A percentile compares a stretch with the other conserved stretches of the same genome.
Conservation (phyloP, 2,329 filamentous ascomycete species). For the Fusarium tupiense region DNA sequence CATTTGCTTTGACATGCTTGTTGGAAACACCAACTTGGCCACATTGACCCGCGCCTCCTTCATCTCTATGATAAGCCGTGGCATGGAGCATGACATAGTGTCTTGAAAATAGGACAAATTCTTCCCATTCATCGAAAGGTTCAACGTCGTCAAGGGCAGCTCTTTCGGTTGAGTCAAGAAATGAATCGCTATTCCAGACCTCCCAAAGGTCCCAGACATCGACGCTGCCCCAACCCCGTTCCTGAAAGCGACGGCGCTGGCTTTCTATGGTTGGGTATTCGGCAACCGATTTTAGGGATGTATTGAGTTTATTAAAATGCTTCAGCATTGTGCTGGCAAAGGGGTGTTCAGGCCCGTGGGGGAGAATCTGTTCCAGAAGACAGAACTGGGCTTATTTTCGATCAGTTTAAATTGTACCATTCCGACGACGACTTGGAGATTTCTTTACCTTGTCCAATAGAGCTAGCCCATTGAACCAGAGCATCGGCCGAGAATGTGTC, state of each 20-base stretch:
- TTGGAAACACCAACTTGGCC: not conserved
- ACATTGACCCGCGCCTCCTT: not conserved
- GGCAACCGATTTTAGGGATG: slow-evolving; percentile 78
- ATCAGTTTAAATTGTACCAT: slow-evolving; percentile 15
- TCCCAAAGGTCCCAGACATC: slow-evolving; percentile 80
- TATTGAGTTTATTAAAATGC: slow-evolving; percentile 84
- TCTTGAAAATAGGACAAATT: slow-evolving; percentile 83
- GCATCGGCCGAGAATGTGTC: slow-evolving; percentile 75
- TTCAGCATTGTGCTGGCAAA: slow-evolving; percentile 88
- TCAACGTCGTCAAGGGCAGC: slow-evolving; percentile 74
- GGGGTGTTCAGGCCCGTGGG: slow-evolving; percentile 79
- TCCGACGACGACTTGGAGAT: slow-evolving; percentile 30
- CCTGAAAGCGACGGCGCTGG: slow-evolving; percentile 74
- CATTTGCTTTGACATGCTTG: slow-evolving; percentile 6
- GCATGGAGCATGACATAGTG: slow-evolving; percentile 87
- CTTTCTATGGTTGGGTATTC: slow-evolving; percentile 73
- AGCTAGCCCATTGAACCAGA: slow-evolving; percentile 81
- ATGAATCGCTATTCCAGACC: slow-evolving; percentile 77
- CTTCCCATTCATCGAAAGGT: slow-evolving; percentile 96
- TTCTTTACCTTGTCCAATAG: slow-evolving; percentile 70
- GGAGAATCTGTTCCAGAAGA: slow-evolving; percentile 86
- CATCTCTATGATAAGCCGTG: slow-evolving; percentile 18
- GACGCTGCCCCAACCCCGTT: slow-evolving; percentile 73
- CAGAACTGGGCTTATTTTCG: slow-evolving; percentile 73
- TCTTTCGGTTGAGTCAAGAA: slow-evolving; percentile 70